Evolutionary conservation across 768 basidiomycete genomes (phyloP).

Genomic region (Antrodiella citrinella): DNA sequence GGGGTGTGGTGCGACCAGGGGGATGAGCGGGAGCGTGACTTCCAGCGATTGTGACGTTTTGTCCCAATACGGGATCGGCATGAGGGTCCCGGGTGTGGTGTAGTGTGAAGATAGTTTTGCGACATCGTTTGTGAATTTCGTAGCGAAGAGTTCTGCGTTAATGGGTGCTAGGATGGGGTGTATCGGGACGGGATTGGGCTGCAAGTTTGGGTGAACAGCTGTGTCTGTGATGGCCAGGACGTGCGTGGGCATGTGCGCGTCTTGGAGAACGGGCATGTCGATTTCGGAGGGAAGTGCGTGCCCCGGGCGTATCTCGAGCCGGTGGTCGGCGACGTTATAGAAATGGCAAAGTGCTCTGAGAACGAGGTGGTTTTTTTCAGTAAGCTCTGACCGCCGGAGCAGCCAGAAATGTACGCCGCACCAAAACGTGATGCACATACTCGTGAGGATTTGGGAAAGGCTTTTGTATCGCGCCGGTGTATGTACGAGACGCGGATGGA

Average conservation of each 20-base stretch:
- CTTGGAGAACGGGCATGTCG: slow-evolving; percentile 6
- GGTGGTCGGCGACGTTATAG: slow-evolving; percentile 3
- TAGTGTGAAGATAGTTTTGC: slow-evolving; percentile 17
- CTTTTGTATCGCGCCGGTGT: slow-evolving; percentile 1
- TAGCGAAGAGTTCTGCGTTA: slow-evolving; percentile 37
- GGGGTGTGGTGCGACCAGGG: slow-evolving; percentile 41
- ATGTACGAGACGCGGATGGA: background rate
- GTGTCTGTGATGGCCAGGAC: slow-evolving; percentile 39
- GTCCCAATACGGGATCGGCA: slow-evolving; percentile 21
- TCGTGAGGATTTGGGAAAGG: slow-evolving; percentile 5
- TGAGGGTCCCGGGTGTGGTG: slow-evolving; percentile 5
- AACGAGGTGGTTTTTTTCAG: no score
- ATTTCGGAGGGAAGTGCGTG: slow-evolving; percentile 2
- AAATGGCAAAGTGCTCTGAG: slow-evolving; percentile 5
- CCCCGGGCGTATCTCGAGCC: background rate
- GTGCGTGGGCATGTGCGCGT: slow-evolving; percentile 40
- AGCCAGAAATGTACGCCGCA: no score
- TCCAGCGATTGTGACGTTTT: slow-evolving; percentile 18
- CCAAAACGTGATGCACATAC: slow-evolving; percentile 4
- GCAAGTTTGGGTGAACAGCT: slow-evolving; percentile 8
- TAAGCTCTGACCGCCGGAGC: background rate
- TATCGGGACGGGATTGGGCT: background rate
- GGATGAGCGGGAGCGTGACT: slow-evolving; percentile 46
- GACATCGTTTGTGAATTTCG: slow-evolving; percentile 29
- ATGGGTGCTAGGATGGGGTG: slow-evolving; percentile 45